Evolutionary conservation across 768 basidiomycete genomes (phyloP).

Genomic region (Mycena leptocephala): DNA sequence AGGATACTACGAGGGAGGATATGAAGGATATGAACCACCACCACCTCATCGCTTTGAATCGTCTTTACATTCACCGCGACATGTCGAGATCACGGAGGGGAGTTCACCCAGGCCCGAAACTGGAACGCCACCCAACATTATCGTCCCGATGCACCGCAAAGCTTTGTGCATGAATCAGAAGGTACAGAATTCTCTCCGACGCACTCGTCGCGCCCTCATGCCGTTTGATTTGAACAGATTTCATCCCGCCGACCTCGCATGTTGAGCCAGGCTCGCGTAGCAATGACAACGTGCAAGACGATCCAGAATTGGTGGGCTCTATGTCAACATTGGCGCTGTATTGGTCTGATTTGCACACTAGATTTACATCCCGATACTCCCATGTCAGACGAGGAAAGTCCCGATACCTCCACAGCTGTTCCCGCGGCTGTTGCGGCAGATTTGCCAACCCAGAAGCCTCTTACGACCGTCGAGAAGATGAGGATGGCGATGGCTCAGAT

Average conservation of each 20-base stretch:
- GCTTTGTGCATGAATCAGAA: neutral
- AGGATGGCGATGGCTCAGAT: slow-evolving; percentile 25
- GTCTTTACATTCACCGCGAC: neutral
- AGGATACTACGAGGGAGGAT: neutral
- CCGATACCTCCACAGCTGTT: neutral
- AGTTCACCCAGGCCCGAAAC: neutral
- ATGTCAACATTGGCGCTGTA: neutral
- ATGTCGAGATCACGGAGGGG: slow-evolving; percentile 22
- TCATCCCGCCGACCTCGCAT: neutral
- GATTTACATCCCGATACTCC: neutral
- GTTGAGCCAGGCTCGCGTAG: neutral
- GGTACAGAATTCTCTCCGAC: neutral
- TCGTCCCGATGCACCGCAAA: neutral
- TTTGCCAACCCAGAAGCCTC: neutral
- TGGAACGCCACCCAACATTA: neutral
- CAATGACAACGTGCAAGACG: neutral
- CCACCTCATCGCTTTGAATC: slow-evolving; percentile 7
- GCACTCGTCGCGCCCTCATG: neutral
- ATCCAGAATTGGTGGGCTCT: neutral
- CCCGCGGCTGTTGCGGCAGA: slow-evolving; percentile 1
- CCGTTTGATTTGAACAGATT: neutral
- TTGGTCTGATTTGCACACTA: neutral
- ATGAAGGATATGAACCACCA: neutral
- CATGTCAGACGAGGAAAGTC: neutral
- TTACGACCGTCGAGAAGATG: slow-evolving; percentile 17